These are phyloP conservation scores for Lachnellula arida DNA, from an alignment of 2,329 filamentous ascomycete genomes.

Conservation along the genomic window DNA sequence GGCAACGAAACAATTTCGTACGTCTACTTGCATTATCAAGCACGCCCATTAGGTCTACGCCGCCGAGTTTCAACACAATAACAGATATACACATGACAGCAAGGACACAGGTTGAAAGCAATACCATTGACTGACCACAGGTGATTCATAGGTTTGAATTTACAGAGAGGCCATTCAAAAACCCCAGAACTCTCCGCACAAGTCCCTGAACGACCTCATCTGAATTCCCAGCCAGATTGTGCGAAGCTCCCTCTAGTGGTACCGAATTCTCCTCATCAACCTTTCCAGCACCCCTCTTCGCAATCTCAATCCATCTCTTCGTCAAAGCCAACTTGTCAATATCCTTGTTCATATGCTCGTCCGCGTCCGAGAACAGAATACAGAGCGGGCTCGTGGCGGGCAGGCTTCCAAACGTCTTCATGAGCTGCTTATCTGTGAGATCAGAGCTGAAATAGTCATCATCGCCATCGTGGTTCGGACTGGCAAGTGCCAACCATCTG, in stretches of 20 bases:
- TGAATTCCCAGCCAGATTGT: constrained; percentile 45
- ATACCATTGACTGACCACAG: neutral
- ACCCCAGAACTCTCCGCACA: constrained; percentile 45
- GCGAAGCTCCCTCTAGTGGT: constrained; percentile 44
- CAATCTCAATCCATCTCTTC: constrained; percentile 42
- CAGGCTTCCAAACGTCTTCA: constrained; percentile 52
- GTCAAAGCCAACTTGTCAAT: constrained; percentile 47
- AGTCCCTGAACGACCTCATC: constrained; percentile 45
- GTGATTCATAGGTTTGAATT: constrained; percentile 6
- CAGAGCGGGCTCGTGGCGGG: constrained; percentile 39
- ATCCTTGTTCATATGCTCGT: constrained; percentile 44
- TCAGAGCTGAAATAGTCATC: constrained; percentile 69
- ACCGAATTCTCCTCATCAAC: constrained; percentile 46
- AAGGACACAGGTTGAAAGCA: no score
- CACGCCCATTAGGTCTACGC: no score
- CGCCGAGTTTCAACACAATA: no score
- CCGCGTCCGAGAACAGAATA: constrained; percentile 45
- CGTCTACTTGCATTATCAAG: no score
- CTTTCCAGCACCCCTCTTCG: constrained; percentile 39
- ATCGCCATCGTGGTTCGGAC: constrained; percentile 49
- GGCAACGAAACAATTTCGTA: no score
- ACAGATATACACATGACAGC: no score
- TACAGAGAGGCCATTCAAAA: constrained; percentile 34
- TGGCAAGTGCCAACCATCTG: constrained; percentile 54
- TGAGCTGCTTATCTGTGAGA: constrained; percentile 46